Percentiles rank a stretch among this genome's conserved stretches.
phyloP scores from a whole-genome alignment of 176 grass and related monocot genomes.

The Raddia guianensis region DNA sequence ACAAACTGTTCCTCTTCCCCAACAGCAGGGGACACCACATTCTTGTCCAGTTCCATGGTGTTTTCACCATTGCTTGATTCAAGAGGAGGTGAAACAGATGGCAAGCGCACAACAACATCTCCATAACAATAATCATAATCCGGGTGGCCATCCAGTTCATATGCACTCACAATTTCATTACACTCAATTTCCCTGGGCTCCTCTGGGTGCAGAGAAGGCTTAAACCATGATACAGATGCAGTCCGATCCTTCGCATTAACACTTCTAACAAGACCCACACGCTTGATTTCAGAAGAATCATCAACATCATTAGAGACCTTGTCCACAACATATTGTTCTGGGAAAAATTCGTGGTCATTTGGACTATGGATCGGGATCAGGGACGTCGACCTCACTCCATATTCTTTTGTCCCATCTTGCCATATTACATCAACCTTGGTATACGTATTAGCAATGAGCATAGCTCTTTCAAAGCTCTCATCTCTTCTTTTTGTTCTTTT shows the following conservation, averaged over 20 bases:
- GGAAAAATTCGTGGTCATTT: constrained; percentile 93
- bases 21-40: constrained; percentile 30
- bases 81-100: constrained; percentile 61
- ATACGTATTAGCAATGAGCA: constrained; percentile 67
- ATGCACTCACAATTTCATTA: constrained; percentile 86
- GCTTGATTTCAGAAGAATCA: constrained; percentile 62
- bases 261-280: constrained; percentile 70
- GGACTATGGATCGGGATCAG: constrained; percentile 85
- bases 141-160: constrained; percentile 91
- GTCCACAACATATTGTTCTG: constrained; percentile 84
- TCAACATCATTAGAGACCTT: constrained; percentile 75
- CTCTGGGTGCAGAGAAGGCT: constrained; percentile 47
- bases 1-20: constrained; percentile 45
- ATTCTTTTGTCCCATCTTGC: constrained; percentile 86
- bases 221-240: constrained; percentile 82
- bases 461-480: constrained; percentile 76
- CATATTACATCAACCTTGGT: constrained; percentile 86
- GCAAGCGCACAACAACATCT: constrained; percentile 85
- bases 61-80: constrained; percentile 44
- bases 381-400: constrained; percentile 57
- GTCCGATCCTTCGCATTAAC: constrained; percentile 86
- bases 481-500: constrained; percentile 84
- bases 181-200: constrained; percentile 57
- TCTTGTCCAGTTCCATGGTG: constrained; percentile 52
- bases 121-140: constrained; percentile 99